These are phyloP conservation scores for Tilletia caries DNA, from an alignment of 1,284 basidiomycete species.

Conservation along the genomic window DNA sequence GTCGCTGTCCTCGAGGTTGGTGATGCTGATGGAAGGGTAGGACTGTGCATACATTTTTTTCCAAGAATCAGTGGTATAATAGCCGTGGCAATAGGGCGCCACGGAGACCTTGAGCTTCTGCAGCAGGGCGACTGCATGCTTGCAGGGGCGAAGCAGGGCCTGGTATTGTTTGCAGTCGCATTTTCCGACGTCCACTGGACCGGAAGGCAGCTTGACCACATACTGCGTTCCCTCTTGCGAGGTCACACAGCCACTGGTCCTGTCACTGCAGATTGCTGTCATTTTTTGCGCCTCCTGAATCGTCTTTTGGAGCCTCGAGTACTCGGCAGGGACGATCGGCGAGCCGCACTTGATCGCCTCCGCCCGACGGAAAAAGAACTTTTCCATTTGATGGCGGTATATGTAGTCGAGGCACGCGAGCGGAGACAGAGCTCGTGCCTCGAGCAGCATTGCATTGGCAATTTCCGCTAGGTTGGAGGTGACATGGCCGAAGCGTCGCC, in stretches of 20 bases:
- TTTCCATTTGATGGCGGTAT: not conserved
- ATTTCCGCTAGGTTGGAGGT: not conserved
- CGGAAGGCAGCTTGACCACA: not conserved
- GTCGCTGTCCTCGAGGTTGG: no score
- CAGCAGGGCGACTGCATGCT: not conserved
- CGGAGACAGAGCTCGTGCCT: not conserved
- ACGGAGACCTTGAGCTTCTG: not conserved
- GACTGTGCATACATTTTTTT: not conserved
- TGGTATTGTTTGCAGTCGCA: not conserved
- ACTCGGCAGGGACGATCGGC: not conserved
- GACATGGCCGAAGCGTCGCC: not conserved
- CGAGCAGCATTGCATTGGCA: not conserved
- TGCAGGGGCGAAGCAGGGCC: not conserved
- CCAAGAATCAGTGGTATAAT: not conserved
- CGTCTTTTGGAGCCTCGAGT: not conserved
- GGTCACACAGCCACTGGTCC: not conserved
- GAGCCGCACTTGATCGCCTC: not conserved
- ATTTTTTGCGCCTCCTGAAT: not conserved
- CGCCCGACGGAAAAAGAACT: not conserved
- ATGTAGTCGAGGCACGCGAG: not conserved
- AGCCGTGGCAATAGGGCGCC: not conserved
- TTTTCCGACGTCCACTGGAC: not conserved
- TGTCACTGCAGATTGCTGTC: not conserved
- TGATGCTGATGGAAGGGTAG: not conserved
- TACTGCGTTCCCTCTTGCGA: not conserved